A percentile compares a stretch with the other conserved stretches of the same genome.
phyloP scores from a whole-genome alignment of 139 green algal genomes.

The Asterochloris sp. region DNA sequence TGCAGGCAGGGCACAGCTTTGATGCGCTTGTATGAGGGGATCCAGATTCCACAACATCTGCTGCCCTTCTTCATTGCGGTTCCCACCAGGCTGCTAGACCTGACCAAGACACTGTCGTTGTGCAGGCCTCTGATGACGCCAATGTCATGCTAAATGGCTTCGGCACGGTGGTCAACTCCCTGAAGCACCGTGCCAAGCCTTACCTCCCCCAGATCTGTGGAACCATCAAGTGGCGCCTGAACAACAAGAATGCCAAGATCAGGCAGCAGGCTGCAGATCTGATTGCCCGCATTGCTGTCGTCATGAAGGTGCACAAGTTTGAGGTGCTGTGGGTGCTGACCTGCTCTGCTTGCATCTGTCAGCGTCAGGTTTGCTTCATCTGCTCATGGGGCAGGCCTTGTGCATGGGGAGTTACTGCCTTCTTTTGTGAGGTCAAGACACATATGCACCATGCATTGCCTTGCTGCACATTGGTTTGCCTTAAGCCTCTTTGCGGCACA shows the following conservation, averaged over 20 bases:
- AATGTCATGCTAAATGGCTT: constrained; percentile 97
- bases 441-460: too few species aligned
- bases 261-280: constrained; percentile 97
- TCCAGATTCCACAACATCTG: not conserved
- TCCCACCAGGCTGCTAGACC: not conserved
- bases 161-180: constrained; percentile 91
- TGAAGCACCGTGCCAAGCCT: constrained; percentile 88
- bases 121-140: constrained; percentile 72
- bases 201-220: constrained; percentile 99
- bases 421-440: too few species aligned
- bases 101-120: not conserved
- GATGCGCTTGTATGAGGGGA: not conserved
- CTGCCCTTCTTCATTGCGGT: not conserved
- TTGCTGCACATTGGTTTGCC: too few species aligned
- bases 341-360: not conserved
- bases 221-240: constrained; percentile 99
- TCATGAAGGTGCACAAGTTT: constrained; percentile 71
- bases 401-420: too few species aligned
- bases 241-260: constrained; percentile 97
- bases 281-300: constrained; percentile 88
- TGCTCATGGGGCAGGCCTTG: not conserved
- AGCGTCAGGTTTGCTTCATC: not conserved
- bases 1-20: not conserved
- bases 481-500: too few species aligned
- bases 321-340: too few species aligned